These are phyloP conservation scores for Penicillium glabrum DNA, from an alignment of 2,329 filamentous ascomycete genomes.

Conservation along the genomic window DNA sequence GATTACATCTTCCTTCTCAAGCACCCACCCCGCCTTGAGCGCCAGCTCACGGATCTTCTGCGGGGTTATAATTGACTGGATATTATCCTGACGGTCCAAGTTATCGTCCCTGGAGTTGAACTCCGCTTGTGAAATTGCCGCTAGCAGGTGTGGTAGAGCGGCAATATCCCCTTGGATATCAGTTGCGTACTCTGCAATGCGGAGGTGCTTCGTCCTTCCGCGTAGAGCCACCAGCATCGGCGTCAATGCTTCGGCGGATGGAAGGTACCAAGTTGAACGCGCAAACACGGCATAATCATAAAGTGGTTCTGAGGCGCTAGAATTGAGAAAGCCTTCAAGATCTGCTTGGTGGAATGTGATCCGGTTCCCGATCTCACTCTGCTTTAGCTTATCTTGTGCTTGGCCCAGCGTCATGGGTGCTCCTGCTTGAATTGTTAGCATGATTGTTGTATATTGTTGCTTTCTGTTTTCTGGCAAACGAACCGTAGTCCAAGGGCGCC, in stretches of 20 bases:
- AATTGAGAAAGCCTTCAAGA: not conserved
- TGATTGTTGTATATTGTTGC: not conserved
- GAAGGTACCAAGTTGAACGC: slow-evolving; percentile 1
- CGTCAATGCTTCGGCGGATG: not conserved
- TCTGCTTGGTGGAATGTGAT: not conserved
- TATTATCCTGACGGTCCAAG: not conserved
- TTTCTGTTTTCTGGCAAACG: not conserved
- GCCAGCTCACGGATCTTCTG: not conserved
- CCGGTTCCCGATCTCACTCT: not conserved
- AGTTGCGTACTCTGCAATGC: slow-evolving; percentile 1
- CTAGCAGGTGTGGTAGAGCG: slow-evolving; percentile 2
- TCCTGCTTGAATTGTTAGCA: not conserved
- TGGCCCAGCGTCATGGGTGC: not conserved
- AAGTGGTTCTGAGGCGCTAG: not conserved
- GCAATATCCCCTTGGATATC: not conserved
- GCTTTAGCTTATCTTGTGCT: not conserved
- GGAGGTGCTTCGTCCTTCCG: not conserved
- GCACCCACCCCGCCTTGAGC: not conserved
- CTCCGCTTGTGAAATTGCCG: slow-evolving; percentile 1
- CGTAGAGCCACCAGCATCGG: not conserved
- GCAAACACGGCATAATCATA: slow-evolving; percentile 2
- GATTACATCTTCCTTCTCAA: not conserved
- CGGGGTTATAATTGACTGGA: not conserved
- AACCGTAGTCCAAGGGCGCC: slow-evolving; percentile 4
- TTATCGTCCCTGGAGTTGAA: not conserved